Conservation (phyloP, 176 grass and related monocot species). For the Avena insularis region DNA sequence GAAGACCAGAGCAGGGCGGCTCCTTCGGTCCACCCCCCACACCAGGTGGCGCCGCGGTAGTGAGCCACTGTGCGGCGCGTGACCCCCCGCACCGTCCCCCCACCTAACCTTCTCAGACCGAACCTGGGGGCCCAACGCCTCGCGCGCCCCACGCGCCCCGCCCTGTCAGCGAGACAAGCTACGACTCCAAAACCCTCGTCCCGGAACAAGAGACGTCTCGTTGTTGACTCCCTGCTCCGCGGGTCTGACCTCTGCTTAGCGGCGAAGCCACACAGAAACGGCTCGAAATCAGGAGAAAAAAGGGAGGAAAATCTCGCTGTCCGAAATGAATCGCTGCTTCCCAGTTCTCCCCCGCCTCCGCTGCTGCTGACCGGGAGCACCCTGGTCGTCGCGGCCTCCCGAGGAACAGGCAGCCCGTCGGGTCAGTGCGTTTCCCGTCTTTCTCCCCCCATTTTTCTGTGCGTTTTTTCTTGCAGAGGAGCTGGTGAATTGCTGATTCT, state of each 20-base stretch:
- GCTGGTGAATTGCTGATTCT: too few relatives aligned
- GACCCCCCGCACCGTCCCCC: background rate
- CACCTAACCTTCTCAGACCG: background rate
- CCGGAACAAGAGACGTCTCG: background rate
- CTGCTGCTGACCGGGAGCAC: too few relatives aligned
- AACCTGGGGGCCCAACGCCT: background rate
- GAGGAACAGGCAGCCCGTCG: background rate
- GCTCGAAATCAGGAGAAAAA: background rate
- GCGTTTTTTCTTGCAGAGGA: too few relatives aligned
- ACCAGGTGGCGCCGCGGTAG: background rate
- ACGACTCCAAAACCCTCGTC: background rate
- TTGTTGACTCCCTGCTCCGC: conserved; percentile 16
- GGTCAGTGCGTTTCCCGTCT: background rate
- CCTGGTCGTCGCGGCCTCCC: too few relatives aligned
- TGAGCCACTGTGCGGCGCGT: background rate
- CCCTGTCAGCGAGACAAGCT: conserved; percentile 1
- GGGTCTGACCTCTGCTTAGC: conserved; percentile 15
- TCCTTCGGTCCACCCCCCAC: background rate
- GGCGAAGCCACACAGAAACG: conserved; percentile 35
- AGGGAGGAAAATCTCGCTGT: background rate
- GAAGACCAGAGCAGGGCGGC: background rate
- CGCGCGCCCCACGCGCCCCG: background rate
- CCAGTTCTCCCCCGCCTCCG: too few relatives aligned
- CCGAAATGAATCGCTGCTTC: background rate
- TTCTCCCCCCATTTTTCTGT: background rate